A percentile compares a stretch with the other conserved stretches of the same genome.
Conservation (phyloP, 163 green algal genomes). For the Coccomyxa subellipsoidea region DNA sequence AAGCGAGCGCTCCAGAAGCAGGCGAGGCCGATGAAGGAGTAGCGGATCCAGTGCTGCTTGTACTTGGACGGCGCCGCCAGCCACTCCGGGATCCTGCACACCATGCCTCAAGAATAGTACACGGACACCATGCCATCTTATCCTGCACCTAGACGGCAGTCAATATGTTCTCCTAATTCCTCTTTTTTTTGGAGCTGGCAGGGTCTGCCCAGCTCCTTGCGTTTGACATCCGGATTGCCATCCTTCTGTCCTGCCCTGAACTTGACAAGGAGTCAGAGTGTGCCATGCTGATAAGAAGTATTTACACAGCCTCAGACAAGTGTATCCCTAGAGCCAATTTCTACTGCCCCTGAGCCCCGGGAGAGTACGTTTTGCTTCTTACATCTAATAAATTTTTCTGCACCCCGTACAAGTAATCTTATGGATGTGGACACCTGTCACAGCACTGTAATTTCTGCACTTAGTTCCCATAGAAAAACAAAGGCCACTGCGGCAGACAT, state of each 20-base stretch:
- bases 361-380: too few relatives aligned
- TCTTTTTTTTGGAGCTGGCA: background rate
- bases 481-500: too few relatives aligned
- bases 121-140: background rate
- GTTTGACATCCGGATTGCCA: background rate
- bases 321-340: too few relatives aligned
- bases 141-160: background rate
- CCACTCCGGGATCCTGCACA: constrained; percentile 1
- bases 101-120: background rate
- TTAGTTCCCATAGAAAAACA: too few relatives aligned
- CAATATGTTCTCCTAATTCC: background rate
- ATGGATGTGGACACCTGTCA: too few relatives aligned
- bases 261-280: background rate
- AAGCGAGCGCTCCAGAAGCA: background rate
- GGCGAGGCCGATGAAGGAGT: background rate
- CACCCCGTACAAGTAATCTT: too few relatives aligned
- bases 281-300: too few relatives aligned
- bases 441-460: too few relatives aligned
- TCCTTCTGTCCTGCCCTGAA: background rate
- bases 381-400: too few relatives aligned
- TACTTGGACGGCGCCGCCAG: background rate
- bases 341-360: too few relatives aligned
- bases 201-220: background rate
- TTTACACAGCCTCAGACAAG: too few relatives aligned
- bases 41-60: constrained; percentile 15